Conservation (phyloP, 768 basidiomycete species). For the Leccinum uliginosum region DNA sequence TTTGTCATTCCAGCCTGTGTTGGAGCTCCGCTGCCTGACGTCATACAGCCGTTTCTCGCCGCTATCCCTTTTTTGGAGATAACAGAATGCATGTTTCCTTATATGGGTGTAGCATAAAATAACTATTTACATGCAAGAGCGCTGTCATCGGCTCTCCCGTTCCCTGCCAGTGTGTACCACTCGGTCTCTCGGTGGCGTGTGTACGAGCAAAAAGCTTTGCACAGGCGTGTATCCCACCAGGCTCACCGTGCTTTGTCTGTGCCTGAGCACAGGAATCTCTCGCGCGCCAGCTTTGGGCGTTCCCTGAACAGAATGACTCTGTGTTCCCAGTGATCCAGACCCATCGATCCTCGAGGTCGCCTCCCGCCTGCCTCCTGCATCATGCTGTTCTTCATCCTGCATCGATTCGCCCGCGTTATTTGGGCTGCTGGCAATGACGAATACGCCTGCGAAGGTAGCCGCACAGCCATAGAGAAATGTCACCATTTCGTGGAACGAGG, state of each 20-base stretch:
- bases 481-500: conserved; percentile 75
- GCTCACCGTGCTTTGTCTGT: conserved; percentile 53
- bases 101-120: background rate
- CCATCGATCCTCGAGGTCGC: conserved; percentile 26
- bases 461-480: conserved; percentile 85
- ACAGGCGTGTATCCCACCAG: conserved; percentile 72
- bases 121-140: background rate
- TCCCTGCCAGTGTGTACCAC: conserved; percentile 34
- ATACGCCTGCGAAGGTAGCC: conserved; percentile 88
- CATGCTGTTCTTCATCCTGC: conserved; percentile 30
- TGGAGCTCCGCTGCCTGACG: conserved; percentile 34
- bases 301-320: conserved; percentile 40
- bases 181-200: conserved; percentile 57
- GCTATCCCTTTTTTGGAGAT: conserved; percentile 9
- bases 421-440: conserved; percentile 74
- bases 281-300: conserved; percentile 40
- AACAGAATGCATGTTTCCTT: background rate
- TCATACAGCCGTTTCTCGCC: conserved; percentile 18
- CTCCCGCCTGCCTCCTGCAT: conserved; percentile 28
- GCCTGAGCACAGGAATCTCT: conserved; percentile 45
- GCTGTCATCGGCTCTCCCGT: conserved; percentile 7
- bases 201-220: conserved; percentile 66
- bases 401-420: conserved; percentile 25
- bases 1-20: conserved; percentile 26
- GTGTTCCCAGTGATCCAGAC: conserved; percentile 21